These are phyloP conservation scores for Colletotrichum scovillei DNA, from an alignment of 2,329 filamentous ascomycete genomes.

Conservation along the genomic window DNA sequence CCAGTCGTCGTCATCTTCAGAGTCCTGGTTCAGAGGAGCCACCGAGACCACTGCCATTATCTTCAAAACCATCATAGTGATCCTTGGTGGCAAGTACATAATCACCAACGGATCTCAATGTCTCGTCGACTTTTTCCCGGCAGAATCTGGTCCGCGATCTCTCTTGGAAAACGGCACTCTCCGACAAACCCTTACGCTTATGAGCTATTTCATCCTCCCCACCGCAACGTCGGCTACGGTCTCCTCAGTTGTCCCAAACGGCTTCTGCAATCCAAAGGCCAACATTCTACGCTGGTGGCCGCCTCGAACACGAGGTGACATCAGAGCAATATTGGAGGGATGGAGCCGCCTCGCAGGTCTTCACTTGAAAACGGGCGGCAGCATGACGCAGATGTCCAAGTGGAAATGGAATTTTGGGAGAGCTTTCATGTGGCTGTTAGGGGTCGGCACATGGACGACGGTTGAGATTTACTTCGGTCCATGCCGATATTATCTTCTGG, in stretches of 20 bases:
- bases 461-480: constrained; percentile 5
- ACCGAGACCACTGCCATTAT: neutral
- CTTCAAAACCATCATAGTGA: neutral
- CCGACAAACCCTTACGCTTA: neutral
- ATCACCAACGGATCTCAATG: neutral
- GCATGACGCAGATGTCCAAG: neutral
- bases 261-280: neutral
- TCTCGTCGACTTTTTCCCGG: neutral
- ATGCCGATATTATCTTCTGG: neutral
- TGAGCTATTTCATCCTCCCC: neutral
- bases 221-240: neutral
- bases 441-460: neutral
- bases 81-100: neutral
- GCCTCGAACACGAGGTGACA: constrained; percentile 10
- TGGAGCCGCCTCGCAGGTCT: neutral
- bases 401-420: neutral
- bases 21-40: neutral
- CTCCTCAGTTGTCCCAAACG: neutral
- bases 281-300: constrained; percentile 9
- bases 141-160: neutral
- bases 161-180: neutral
- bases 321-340: constrained; percentile 4
- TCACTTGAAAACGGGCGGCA: neutral
- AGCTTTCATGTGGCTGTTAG: neutral
- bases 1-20: neutral